Evolutionary conservation across 2,329 filamentous ascomycete genomes (phyloP), one percentile per base, ranked within the genome.

Genomic region (Talaromyces islandicus): DNA sequence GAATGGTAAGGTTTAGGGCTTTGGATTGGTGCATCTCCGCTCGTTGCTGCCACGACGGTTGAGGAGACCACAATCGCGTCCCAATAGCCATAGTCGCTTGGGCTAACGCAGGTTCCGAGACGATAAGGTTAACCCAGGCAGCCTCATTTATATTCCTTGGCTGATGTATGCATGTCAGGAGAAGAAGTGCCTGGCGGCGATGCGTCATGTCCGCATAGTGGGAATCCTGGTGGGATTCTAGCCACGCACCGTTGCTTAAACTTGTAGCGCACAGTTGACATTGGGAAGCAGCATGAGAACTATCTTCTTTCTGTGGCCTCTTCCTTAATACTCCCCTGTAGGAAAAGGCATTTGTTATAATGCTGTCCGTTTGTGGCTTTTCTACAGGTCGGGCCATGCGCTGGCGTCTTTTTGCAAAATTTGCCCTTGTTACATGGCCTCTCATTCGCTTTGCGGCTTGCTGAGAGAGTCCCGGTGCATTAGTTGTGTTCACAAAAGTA

Each of bases 11-110:
- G 21, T 62, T 62, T 0, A 64, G 60, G 6, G 68, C 69, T 21
- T 57, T 63, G 12, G 60, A 66, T 10, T 58, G 65, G 46, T 64
- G 59, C 3, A 57, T 19, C 11, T 63, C 59, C 19, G 67, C 64
- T 48, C 64, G 60, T 19, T 60, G 27, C 60, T 70, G 65, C 48
- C 61, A 69, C 10, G 38, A 27, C 21, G 19, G 17, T 3, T 63
- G 60, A 12, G 64, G 66, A 4, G 68, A 67, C 66, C 63, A 68
- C 30, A 66, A 62, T 10, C 66, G 63, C 29, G 63, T 41, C 7
- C 64, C 66, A 10, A 68, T 54, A 7, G 66, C 66, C 62, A 70
- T 58, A 4, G 68, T 61, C 10, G 67, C 62, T 57, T 70, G 66
- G 11, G 66, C 51, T 11, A 69, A 56, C 5, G 63, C 66, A 3